phyloP scores from a whole-genome alignment of 306 rosid species.

The Trifolium subterraneum region DNA sequence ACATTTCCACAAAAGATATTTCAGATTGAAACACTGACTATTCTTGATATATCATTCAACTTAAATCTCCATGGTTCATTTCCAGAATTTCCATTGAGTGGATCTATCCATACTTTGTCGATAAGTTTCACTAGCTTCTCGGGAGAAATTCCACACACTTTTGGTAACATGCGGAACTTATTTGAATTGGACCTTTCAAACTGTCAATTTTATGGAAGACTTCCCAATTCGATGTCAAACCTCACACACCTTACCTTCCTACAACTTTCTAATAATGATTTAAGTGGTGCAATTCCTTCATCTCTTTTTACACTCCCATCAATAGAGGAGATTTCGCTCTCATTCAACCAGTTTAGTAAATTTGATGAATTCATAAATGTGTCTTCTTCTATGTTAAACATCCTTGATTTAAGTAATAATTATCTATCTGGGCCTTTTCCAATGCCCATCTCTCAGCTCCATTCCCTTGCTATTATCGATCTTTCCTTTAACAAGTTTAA shows the following conservation, averaged over 20 bases:
- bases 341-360: background rate
- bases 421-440: constrained; percentile 48
- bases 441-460: background rate
- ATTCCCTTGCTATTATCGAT: background rate
- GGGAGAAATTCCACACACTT: background rate
- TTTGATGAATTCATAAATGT: background rate
- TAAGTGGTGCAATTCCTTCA: constrained; percentile 35
- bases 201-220: too few relatives aligned
- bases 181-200: background rate
- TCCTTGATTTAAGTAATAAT: constrained; percentile 57
- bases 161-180: background rate
- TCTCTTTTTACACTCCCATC: constrained; percentile 31
- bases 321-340: accelerated
- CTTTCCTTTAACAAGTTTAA: constrained; percentile 47
- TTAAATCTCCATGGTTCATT: background rate
- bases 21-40: constrained; percentile 19
- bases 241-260: constrained; percentile 8
- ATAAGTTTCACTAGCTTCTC: background rate
- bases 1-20: constrained; percentile 39
- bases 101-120: background rate
- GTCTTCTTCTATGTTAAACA: constrained; percentile 35
- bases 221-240: constrained; percentile 2
- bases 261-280: background rate
- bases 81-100: background rate
- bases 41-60: background rate